Evolutionary conservation across 257 asterid species (phyloP).

Genomic region (Nicotiana sylvestris): DNA sequence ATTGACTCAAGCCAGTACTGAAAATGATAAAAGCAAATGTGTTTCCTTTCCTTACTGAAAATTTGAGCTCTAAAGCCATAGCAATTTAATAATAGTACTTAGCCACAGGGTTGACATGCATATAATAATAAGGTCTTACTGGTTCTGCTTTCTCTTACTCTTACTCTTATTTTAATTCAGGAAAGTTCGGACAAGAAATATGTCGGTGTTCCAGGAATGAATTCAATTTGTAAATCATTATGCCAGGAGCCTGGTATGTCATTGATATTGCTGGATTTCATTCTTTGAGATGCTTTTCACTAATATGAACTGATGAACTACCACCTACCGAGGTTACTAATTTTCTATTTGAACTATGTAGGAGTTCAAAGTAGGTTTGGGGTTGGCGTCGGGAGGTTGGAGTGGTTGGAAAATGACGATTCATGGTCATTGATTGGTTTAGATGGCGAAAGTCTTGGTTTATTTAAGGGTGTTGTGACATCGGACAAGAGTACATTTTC

Average conservation of each 20-base stretch:
- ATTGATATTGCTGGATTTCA: background rate
- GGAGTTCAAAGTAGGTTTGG: slow-evolving; percentile 77
- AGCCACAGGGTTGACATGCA: background rate
- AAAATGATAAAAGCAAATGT: background rate
- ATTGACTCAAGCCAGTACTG: background rate
- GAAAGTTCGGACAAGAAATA: slow-evolving; percentile 58
- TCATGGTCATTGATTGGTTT: slow-evolving; percentile 67
- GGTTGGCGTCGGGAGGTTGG: slow-evolving; percentile 55
- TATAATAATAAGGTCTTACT: background rate
- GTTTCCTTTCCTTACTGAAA: background rate
- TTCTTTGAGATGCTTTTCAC: background rate
- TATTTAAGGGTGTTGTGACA: slow-evolving; percentile 71
- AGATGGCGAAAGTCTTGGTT: slow-evolving; percentile 67
- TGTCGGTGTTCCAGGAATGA: slow-evolving; percentile 93
- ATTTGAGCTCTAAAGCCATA: background rate
- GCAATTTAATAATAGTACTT: background rate
- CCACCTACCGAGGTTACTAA: background rate
- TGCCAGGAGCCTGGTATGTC: slow-evolving; percentile 68
- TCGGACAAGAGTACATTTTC: slow-evolving; percentile 66
- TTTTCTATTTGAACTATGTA: slow-evolving; percentile 18
- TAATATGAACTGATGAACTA: too few species aligned
- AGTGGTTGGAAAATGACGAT: slow-evolving; percentile 60
- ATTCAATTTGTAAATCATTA: slow-evolving; percentile 73
- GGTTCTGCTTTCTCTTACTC: slow-evolving; percentile 16
- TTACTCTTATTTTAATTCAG: slow-evolving; percentile 37